Conservation (phyloP, 495 filamentous ascomycete species). For the Podospora conica region DNA sequence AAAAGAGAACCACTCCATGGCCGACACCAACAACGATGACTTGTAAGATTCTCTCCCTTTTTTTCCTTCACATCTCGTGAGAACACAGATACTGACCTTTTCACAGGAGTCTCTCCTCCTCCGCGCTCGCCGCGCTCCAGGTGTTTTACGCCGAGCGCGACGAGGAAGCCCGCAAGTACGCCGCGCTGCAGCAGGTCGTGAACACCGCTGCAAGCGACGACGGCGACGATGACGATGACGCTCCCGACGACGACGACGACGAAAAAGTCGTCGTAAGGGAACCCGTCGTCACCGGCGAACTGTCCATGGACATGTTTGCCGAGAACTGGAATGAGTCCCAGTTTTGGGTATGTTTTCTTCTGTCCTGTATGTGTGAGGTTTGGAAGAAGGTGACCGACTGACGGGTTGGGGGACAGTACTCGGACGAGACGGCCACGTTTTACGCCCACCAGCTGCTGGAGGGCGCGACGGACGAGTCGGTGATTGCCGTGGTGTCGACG, state of each 20-base stretch:
- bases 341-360: slow-evolving; percentile 55
- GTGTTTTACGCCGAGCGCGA: slow-evolving; percentile 66
- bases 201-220: neutral
- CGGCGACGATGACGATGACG: neutral
- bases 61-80: too few relatives aligned
- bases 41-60: slow-evolving; percentile 31
- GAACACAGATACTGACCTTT: too few relatives aligned
- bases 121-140: slow-evolving; percentile 56
- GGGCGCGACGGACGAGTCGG: slow-evolving; percentile 44
- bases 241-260: slow-evolving; percentile 30
- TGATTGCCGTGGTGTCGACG: slow-evolving; percentile 63
- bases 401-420: slow-evolving; percentile 47
- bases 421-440: slow-evolving; percentile 56
- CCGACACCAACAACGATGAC: slow-evolving; percentile 32
- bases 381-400: too few relatives aligned
- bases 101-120: slow-evolving; percentile 53
- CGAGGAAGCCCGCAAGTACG: slow-evolving; percentile 53
- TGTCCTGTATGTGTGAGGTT: neutral
- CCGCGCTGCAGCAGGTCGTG: slow-evolving; percentile 40
- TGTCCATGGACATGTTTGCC: slow-evolving; percentile 65
- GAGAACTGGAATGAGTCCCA: slow-evolving; percentile 81
- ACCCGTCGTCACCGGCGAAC: slow-evolving; percentile 12
- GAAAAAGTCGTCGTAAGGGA: slow-evolving; percentile 32
- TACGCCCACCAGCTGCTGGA: slow-evolving; percentile 58
- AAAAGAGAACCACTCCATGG: neutral